phyloP scores from a whole-genome alignment of 1,284 basidiomycete genomes.

The Phylloporus sp. region DNA sequence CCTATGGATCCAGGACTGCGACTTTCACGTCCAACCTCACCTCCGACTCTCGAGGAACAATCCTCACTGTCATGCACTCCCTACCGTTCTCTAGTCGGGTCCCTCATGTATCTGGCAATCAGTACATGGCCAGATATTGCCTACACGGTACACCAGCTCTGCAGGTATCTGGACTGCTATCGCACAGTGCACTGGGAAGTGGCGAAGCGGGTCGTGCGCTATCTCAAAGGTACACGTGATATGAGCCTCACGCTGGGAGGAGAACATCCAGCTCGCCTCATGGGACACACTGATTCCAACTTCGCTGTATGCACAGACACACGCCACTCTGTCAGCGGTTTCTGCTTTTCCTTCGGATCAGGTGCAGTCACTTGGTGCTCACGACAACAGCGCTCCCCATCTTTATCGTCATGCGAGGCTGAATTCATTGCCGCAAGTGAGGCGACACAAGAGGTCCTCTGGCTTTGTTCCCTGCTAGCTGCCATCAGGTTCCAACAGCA shows the following conservation, averaged over 20 bases:
- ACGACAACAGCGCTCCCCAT: not conserved
- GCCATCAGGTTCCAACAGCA: constrained; percentile 28
- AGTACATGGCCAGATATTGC: not conserved
- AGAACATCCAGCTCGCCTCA: not conserved
- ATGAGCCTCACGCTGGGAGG: not conserved
- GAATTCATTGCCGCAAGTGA: constrained; percentile 31
- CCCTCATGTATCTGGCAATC: not conserved
- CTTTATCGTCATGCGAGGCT: constrained; percentile 48
- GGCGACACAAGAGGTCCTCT: constrained; percentile 37
- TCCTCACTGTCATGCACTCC: not conserved
- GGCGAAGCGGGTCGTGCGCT: not conserved
- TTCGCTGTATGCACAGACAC: constrained; percentile 43
- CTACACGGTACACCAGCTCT: not conserved
- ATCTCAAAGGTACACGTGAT: not conserved
- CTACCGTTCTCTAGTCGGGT: not conserved
- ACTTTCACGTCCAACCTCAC: not conserved
- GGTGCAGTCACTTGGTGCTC: constrained; percentile 47
- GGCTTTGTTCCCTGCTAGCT: constrained; percentile 33
- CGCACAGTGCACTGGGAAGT: not conserved
- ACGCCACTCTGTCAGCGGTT: constrained; percentile 47
- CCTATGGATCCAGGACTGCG: constrained; percentile 1
- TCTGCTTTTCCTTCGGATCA: constrained; percentile 40
- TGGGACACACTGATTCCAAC: constrained; percentile 44
- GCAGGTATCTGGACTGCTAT: not conserved
- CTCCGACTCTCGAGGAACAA: not conserved